Conservation (phyloP, 2,329 filamentous ascomycete species). For the Lecanicillium sp. region DNA sequence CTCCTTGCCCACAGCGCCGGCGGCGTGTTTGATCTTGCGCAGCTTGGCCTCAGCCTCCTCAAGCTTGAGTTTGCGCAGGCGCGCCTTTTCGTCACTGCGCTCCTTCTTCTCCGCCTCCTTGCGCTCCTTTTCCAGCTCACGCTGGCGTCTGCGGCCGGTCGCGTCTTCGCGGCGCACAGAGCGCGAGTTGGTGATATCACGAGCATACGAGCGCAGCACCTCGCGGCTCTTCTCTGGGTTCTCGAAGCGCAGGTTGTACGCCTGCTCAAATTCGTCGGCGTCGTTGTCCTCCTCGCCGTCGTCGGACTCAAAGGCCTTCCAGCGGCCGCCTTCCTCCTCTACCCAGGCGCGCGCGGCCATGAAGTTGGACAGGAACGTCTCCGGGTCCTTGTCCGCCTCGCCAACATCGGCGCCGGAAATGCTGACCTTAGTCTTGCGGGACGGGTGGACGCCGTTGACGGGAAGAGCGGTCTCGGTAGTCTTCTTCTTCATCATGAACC, state of each 20-base stretch:
- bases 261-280: constrained; percentile 83
- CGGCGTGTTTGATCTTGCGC: constrained; percentile 80
- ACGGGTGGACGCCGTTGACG: constrained; percentile 50
- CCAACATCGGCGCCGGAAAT: constrained; percentile 59
- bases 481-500: constrained; percentile 71
- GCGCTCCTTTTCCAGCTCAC: constrained; percentile 70
- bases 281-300: constrained; percentile 75
- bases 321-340: constrained; percentile 57
- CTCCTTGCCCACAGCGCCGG: constrained; percentile 64
- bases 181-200: constrained; percentile 74
- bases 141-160: constrained; percentile 67
- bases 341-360: constrained; percentile 90
- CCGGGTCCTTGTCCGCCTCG: constrained; percentile 80
- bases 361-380: constrained; percentile 91
- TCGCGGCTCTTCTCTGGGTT: constrained; percentile 85
- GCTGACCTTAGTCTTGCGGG: constrained; percentile 41
- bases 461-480: constrained; percentile 33
- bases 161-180: constrained; percentile 82
- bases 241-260: constrained; percentile 95
- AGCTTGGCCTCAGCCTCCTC: constrained; percentile 87
- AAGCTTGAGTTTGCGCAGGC: constrained; percentile 79
- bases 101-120: constrained; percentile 74
- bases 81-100: constrained; percentile 72
- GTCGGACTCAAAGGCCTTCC: constrained; percentile 85
- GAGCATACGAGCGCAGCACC: constrained; percentile 78